Percentiles rank a stretch among this genome's conserved stretches.
These are phyloP conservation scores for Magnusiomyces tetraspermus DNA, from an alignment of 1,139 yeast species.

Conservation along the genomic window DNA sequence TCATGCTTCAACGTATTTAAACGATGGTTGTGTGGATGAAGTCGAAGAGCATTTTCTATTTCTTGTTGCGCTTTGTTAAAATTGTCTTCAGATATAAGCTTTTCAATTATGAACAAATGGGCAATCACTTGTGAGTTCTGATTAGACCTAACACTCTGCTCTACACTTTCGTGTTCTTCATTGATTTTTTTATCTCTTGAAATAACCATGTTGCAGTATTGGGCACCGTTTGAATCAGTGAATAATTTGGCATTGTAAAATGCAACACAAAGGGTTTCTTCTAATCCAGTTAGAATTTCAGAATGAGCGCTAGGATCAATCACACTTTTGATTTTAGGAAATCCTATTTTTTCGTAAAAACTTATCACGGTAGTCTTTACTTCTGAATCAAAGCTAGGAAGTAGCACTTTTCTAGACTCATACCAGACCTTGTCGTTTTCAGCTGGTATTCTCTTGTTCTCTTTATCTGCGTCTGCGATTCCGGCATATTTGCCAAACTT, in stretches of 20 bases:
- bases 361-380: neutral
- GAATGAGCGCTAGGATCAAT: conserved; percentile 9
- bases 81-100: conserved; percentile 36
- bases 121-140: conserved; percentile 5
- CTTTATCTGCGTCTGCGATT: conserved; percentile 8
- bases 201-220: conserved; percentile 34
- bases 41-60: conserved; percentile 35
- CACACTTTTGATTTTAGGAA: neutral
- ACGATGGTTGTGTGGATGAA: conserved; percentile 38
- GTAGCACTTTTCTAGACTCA: neutral
- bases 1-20: conserved; percentile 45
- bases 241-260: conserved; percentile 32
- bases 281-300: conserved; percentile 30
- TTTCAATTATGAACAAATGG: conserved; percentile 38
- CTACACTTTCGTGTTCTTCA: neutral
- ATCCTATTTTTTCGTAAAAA: conserved; percentile 6
- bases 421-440: conserved; percentile 10
- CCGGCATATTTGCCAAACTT: conserved; percentile 16
- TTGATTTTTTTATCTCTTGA: conserved; percentile 18
- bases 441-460: conserved; percentile 1
- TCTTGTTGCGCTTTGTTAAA: conserved; percentile 38
- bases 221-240: conserved; percentile 25
- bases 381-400: neutral
- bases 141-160: neutral
- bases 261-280: conserved; percentile 42